These are phyloP conservation scores for Inonotus hispidus DNA, from an alignment of 1,284 basidiomycete genomes.

Conservation along the genomic window DNA sequence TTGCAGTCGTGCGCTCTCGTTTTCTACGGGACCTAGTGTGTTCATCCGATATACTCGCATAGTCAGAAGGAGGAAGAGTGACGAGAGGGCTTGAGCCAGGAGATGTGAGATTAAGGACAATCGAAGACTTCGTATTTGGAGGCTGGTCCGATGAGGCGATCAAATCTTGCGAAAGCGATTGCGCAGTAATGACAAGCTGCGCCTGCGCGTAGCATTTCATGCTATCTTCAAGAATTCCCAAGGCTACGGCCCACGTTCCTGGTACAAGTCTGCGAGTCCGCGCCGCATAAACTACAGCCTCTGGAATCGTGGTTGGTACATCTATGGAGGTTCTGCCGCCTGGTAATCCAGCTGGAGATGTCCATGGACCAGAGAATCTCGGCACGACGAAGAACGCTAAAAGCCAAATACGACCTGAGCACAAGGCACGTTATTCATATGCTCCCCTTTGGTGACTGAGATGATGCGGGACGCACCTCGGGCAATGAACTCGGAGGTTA, in stretches of 20 bases:
- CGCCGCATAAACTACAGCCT: slow-evolving; percentile 1
- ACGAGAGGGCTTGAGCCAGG: background rate
- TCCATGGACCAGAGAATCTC: background rate
- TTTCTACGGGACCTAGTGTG: no score
- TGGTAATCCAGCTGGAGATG: background rate
- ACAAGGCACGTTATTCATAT: slow-evolving; percentile 4
- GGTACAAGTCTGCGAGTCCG: slow-evolving; percentile 22
- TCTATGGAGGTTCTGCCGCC: background rate
- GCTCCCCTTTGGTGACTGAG: background rate
- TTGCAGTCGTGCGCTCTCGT: background rate
- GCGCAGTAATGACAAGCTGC: slow-evolving; percentile 40
- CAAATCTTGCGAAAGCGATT: background rate
- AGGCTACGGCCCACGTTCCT: slow-evolving; percentile 52
- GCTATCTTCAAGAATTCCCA: slow-evolving; percentile 52
- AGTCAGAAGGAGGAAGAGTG: background rate
- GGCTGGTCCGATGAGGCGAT: slow-evolving; percentile 6
- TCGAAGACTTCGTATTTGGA: slow-evolving; percentile 30
- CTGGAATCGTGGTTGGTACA: background rate
- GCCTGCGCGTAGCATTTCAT: slow-evolving; percentile 57
- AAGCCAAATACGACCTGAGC: slow-evolving; percentile 62
- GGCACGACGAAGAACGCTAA: slow-evolving; percentile 45
- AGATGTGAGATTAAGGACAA: slow-evolving; percentile 19
- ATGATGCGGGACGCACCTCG: slow-evolving; percentile 40
- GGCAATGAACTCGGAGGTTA: slow-evolving; percentile 61
- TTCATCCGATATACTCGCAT: background rate